Percentiles rank a stretch among this genome's conserved stretches.
These are phyloP conservation scores for Teunomyces aglyptinius DNA, from an alignment of 805 yeast species.

Conservation along the genomic window DNA sequence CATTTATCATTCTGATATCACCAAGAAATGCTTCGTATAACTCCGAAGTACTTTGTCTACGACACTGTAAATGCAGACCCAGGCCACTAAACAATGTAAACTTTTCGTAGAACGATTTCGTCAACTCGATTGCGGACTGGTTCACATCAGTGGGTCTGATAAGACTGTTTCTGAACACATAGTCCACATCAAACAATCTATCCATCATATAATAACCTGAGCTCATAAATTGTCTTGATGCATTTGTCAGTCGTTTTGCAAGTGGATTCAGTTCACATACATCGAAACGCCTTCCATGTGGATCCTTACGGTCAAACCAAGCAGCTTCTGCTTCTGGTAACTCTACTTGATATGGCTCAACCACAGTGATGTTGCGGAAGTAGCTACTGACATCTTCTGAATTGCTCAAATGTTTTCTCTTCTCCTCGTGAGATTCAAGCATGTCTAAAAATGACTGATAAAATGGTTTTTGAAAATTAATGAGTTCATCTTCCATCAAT, in stretches of 20 bases:
- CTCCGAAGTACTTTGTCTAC: slow-evolving; percentile 23
- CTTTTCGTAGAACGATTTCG: slow-evolving; percentile 23
- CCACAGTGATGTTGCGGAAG: slow-evolving; percentile 14
- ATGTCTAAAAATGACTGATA: slow-evolving; percentile 11
- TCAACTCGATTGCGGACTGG: slow-evolving; percentile 23
- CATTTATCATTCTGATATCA: slow-evolving; percentile 20
- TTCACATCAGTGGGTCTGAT: slow-evolving; percentile 39
- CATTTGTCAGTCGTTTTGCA: neutral
- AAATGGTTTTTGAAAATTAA: slow-evolving; percentile 6
- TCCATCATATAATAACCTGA: slow-evolving; percentile 41
- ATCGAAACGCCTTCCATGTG: slow-evolving; percentile 17
- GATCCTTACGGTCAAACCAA: slow-evolving; percentile 12
- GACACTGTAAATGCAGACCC: slow-evolving; percentile 29
- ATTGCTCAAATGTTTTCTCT: slow-evolving; percentile 6
- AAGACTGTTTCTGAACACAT: slow-evolving; percentile 38
- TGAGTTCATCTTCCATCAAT: slow-evolving; percentile 7
- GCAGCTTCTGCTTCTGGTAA: neutral
- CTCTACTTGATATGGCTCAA: neutral
- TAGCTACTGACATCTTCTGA: slow-evolving; percentile 1
- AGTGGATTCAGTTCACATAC: slow-evolving; percentile 34
- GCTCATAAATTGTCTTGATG: slow-evolving; percentile 17
- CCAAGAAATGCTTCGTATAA: slow-evolving; percentile 31
- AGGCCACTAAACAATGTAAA: slow-evolving; percentile 21
- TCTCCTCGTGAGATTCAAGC: slow-evolving; percentile 1
- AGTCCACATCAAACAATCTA: slow-evolving; percentile 46